Evolutionary conservation across 2,329 filamentous ascomycete genomes (phyloP).

Genomic region (Colletotrichum cordylinicola): DNA sequence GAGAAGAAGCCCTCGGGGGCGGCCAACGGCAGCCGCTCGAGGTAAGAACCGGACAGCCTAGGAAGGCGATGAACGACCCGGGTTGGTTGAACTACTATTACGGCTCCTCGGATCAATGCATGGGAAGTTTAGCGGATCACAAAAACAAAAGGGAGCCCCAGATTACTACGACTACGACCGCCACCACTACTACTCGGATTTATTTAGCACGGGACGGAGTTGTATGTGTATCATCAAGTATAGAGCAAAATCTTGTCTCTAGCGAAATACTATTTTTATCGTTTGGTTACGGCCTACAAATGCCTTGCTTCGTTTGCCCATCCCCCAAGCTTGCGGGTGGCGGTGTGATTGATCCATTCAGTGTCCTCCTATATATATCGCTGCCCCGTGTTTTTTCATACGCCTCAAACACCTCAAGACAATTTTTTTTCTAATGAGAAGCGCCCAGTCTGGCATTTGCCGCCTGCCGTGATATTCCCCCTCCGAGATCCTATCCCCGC

Average conservation of each 20-base stretch:
- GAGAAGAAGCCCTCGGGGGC: constrained; percentile 21
- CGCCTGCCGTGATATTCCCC: background rate
- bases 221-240: background rate
- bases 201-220: constrained; percentile 10
- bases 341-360: background rate
- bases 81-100: background rate
- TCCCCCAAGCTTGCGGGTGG: background rate
- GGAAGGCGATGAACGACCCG: background rate
- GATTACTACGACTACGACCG: background rate
- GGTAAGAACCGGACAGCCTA: background rate
- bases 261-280: background rate
- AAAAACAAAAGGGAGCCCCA: background rate
- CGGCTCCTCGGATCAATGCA: constrained; percentile 4
- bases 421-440: background rate
- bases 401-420: background rate
- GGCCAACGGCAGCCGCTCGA: constrained; percentile 20
- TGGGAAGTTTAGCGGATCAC: constrained; percentile 1
- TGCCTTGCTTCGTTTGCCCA: background rate
- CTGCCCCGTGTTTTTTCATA: background rate
- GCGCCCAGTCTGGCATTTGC: background rate
- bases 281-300: background rate
- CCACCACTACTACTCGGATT: background rate
- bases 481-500: background rate
- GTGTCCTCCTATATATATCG: background rate
- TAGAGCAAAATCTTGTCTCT: background rate